Percentiles rank a stretch among this genome's conserved stretches.
Evolutionary conservation across 148 eudicot species (phyloP).

Genomic region (Agrostemma githago): DNA sequence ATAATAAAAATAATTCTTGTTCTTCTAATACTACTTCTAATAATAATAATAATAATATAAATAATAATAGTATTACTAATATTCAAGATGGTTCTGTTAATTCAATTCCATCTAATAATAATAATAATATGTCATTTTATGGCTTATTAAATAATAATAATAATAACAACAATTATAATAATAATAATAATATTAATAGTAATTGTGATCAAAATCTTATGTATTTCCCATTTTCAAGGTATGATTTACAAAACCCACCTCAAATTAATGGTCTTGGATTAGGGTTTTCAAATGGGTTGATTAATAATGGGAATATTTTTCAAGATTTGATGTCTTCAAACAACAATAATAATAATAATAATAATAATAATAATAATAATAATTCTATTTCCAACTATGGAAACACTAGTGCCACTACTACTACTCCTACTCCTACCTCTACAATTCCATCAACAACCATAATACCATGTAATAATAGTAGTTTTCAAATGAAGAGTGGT

Average conservation of each 20-base stretch:
- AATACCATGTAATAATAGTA: constrained; percentile 15
- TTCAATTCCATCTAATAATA: constrained; percentile 6
- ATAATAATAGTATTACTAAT: neutral
- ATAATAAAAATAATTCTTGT: constrained; percentile 2
- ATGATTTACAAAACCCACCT: constrained; percentile 38
- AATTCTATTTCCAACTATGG: constrained; percentile 32
- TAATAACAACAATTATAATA: no score
- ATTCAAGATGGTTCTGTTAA: constrained; percentile 9
- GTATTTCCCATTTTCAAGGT: constrained; percentile 35
- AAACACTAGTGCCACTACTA: constrained; percentile 25
- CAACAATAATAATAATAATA: neutral
- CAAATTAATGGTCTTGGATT: constrained; percentile 43
- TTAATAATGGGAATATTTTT: constrained; percentile 22
- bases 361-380: no score
- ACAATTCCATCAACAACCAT: constrained; percentile 25
- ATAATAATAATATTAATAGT: constrained; percentile 3
- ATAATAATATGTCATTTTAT: constrained; percentile 10
- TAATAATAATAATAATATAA: constrained; percentile 1
- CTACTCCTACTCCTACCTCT: constrained; percentile 20
- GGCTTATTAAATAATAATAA: constrained; percentile 26
- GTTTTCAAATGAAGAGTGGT: constrained; percentile 23
- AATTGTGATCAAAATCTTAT: constrained; percentile 23
- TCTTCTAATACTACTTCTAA: constrained; percentile 20
- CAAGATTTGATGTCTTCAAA: constrained; percentile 32
- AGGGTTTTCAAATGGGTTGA: constrained; percentile 41